Evolutionary conservation across 345 rosid species (phyloP), one percentile per base, ranked within the genome.

Genomic region (Corchorus olitorius): DNA sequence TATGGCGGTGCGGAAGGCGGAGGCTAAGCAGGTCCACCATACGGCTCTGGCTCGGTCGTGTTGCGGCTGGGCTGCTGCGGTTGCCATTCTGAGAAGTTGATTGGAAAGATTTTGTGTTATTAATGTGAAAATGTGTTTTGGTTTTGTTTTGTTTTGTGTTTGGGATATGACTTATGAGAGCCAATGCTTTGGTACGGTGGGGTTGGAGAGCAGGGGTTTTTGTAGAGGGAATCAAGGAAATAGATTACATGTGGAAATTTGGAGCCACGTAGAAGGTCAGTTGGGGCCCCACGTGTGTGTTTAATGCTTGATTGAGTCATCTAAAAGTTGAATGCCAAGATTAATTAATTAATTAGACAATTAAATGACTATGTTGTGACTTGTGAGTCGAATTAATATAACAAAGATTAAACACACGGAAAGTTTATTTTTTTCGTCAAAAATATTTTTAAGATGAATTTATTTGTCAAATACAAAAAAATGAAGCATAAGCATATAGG

Each of bases 1-100:
- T 45, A 95, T 80, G 62, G 97, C 87, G 10, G 96, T 85, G 34
- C 97, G 83, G 80, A 87, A 85, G 55, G 92, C 89, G 55, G 98
- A 85, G 83, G 86, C 86, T 2, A 95, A 85, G 86, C 91, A 87
- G 19, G 85, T 68, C 52, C 70, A 86, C 98, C 98, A 92, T 67
- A 81, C 43, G 5, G 88, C 87, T 60, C 82, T 77, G 15, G 97
- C 86, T 71, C 87, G 85, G 48, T 76, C 77, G 15, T 77, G 52
- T 4, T 46, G 68, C 13, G 58, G 65, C 35, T 27, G 27, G 27
- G 27, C 27, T 27, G 74, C 15, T 15, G 66, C 6, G 46, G 35
- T 35, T 41, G 77, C 52, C 88, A 81, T 81, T 77, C 15, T 52
- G 13, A 6, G 14, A 35, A 9, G 46, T 27, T 35, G 37, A 43